These are phyloP conservation scores for Marasmius fiardii DNA, from an alignment of 1,284 basidiomycete genomes.

Conservation along the genomic window DNA sequence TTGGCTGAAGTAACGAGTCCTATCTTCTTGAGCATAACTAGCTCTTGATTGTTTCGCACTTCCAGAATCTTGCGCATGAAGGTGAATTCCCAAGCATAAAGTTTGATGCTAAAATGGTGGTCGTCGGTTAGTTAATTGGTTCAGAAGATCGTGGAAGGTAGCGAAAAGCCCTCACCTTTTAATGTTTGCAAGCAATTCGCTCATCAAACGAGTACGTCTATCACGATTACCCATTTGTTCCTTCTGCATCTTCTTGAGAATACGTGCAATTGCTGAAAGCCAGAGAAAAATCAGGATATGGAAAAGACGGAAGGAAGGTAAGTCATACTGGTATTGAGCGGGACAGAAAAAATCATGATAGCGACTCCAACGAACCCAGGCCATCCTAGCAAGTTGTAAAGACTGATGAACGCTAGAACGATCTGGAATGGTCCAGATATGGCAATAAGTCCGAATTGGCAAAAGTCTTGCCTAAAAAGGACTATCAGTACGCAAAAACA, in stretches of 20 bases:
- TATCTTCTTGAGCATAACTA: conserved; percentile 80
- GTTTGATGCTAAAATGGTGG: conserved; percentile 57
- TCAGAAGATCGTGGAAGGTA: background rate
- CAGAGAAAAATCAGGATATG: background rate
- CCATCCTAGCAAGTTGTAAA: conserved; percentile 90
- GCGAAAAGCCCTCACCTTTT: conserved; percentile 53
- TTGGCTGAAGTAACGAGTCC: conserved; percentile 68
- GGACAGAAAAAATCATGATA: conserved; percentile 84
- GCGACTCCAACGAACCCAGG: conserved; percentile 89
- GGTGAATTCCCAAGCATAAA: conserved; percentile 87
- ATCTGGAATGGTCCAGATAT: conserved; percentile 80
- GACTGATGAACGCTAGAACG: conserved; percentile 82
- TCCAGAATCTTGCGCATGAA: conserved; percentile 73
- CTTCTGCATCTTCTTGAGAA: conserved; percentile 80
- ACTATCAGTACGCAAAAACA: background rate
- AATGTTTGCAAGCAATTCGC: conserved; percentile 85
- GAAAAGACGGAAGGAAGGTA: background rate
- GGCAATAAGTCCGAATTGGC: conserved; percentile 73
- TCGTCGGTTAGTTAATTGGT: background rate
- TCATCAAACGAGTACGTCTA: conserved; percentile 74
- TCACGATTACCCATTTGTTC: conserved; percentile 92
- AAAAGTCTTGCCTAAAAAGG: conserved; percentile 63
- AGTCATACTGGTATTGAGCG: conserved; percentile 64
- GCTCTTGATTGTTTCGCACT: conserved; percentile 84
- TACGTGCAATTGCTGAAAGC: conserved; percentile 56